Percentiles rank a stretch among this genome's conserved stretches.
These are phyloP conservation scores for Lodderomyces beijingensis DNA, from an alignment of 1,139 yeast genomes.

Conservation along the genomic window DNA sequence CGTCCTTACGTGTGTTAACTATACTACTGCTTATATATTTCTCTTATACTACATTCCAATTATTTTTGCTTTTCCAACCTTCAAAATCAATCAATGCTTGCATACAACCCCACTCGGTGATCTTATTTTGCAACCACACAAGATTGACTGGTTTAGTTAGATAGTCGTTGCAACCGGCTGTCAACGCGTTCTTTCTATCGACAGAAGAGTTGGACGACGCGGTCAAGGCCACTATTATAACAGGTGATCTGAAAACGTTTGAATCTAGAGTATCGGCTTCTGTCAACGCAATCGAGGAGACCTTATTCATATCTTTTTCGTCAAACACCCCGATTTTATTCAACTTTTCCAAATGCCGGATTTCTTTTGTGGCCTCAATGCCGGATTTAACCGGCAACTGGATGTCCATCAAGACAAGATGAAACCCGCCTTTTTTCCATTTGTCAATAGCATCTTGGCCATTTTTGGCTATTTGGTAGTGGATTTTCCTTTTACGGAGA, in stretches of 20 bases:
- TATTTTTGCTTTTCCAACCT: constrained; percentile 64
- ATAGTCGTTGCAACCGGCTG: constrained; percentile 96
- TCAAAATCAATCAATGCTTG: constrained; percentile 96
- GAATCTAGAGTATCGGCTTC: constrained; percentile 50
- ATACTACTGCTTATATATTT: too few relatives aligned
- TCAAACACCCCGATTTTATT: constrained; percentile 83
- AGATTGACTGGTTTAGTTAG: constrained; percentile 95
- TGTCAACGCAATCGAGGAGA: constrained; percentile 20
- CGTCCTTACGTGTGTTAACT: too few relatives aligned
- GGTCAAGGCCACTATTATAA: constrained; percentile 91
- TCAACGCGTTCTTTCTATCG: constrained; percentile 85
- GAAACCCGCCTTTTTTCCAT: constrained; percentile 39
- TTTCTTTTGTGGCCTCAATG: constrained; percentile 41
- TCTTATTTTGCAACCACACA: constrained; percentile 90
- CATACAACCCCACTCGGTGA: constrained; percentile 97
- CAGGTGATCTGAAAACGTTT: constrained; percentile 74
- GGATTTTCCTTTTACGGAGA: constrained; percentile 77
- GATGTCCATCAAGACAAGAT: constrained; percentile 51
- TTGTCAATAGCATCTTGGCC: constrained; percentile 47
- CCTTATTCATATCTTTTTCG: constrained; percentile 31
- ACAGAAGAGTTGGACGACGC: constrained; percentile 81
- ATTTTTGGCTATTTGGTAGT: constrained; percentile 66
- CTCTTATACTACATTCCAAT: constrained; percentile 3
- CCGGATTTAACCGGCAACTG: constrained; percentile 57
- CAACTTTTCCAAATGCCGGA: constrained; percentile 69